Conservation (phyloP, 345 rosid genomes). For the Euphorbia peplus region DNA sequence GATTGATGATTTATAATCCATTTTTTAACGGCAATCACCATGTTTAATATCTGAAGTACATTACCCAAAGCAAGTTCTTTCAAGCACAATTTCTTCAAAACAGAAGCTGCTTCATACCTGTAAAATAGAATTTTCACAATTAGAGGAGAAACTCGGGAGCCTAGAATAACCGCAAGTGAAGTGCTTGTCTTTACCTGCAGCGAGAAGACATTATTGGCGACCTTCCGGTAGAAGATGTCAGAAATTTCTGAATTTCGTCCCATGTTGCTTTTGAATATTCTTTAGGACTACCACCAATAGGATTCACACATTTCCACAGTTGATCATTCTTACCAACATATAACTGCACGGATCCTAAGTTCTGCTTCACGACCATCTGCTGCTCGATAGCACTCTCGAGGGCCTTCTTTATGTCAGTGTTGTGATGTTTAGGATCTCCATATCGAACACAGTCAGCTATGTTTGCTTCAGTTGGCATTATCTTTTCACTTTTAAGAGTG, state of each 20-base stretch:
- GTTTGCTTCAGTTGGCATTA: constrained; percentile 71
- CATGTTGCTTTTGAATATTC: constrained; percentile 53
- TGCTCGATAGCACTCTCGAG: constrained; percentile 65
- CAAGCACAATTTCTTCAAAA: constrained; percentile 55
- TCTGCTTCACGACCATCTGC: constrained; percentile 51
- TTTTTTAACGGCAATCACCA: constrained; percentile 49
- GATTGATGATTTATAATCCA: constrained; percentile 65
- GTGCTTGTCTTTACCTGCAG: constrained; percentile 51
- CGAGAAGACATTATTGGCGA: constrained; percentile 50
- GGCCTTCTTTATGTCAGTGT: constrained; percentile 64
- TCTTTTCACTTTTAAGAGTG: constrained; percentile 64
- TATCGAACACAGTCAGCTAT: constrained; percentile 67
- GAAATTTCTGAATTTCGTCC: constrained; percentile 55
- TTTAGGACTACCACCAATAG: constrained; percentile 54
- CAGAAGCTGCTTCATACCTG: constrained; percentile 81
- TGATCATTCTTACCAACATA: constrained; percentile 62
- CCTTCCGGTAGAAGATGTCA: constrained; percentile 55
- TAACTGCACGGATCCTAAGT: constrained; percentile 52
- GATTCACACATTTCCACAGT: constrained; percentile 80
- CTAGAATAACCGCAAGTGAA: background rate
- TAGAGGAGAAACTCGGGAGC: background rate
- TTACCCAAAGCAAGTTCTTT: constrained; percentile 60
- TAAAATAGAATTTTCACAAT: constrained; percentile 8
- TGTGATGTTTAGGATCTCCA: constrained; percentile 62
- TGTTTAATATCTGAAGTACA: constrained; percentile 62